Evolutionary conservation across 1,284 basidiomycete genomes (phyloP).

Genomic region (Ceratobasidium papillatum): DNA sequence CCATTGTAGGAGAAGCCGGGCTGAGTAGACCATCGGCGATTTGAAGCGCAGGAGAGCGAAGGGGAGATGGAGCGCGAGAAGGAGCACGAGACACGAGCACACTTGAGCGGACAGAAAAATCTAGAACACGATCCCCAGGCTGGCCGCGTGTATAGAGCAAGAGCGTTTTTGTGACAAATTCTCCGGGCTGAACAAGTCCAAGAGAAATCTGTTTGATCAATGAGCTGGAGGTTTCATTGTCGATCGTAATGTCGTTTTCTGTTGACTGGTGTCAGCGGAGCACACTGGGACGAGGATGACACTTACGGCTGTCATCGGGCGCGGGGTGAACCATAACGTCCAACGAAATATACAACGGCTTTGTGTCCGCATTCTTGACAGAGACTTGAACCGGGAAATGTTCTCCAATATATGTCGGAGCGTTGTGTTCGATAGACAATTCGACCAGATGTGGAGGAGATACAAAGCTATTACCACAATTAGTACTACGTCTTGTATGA

Average conservation of each 20-base stretch:
- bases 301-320: constrained; percentile 77
- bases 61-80: background rate
- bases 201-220: constrained; percentile 76
- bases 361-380: constrained; percentile 72
- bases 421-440: constrained; percentile 64
- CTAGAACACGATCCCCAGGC: constrained; percentile 71
- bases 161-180: constrained; percentile 65
- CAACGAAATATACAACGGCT: constrained; percentile 70
- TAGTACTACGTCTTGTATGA: background rate
- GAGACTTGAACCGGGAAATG: constrained; percentile 73
- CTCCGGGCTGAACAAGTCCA: constrained; percentile 67
- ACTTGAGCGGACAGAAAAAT: constrained; percentile 76
- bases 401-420: constrained; percentile 80
- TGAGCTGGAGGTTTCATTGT: constrained; percentile 68
- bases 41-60: constrained; percentile 44
- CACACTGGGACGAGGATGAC: background rate
- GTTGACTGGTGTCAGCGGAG: constrained; percentile 18
- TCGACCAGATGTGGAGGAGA: constrained; percentile 61
- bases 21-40: constrained; percentile 13
- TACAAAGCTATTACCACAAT: constrained; percentile 12
- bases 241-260: constrained; percentile 72
- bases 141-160: constrained; percentile 66
- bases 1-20: constrained; percentile 2
- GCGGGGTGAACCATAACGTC: constrained; percentile 82
- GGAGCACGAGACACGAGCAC: constrained; percentile 44